Evolutionary conservation across 495 filamentous ascomycete species (phyloP), one percentile per base, ranked within the genome.

Genomic region (Podospora australis): DNA sequence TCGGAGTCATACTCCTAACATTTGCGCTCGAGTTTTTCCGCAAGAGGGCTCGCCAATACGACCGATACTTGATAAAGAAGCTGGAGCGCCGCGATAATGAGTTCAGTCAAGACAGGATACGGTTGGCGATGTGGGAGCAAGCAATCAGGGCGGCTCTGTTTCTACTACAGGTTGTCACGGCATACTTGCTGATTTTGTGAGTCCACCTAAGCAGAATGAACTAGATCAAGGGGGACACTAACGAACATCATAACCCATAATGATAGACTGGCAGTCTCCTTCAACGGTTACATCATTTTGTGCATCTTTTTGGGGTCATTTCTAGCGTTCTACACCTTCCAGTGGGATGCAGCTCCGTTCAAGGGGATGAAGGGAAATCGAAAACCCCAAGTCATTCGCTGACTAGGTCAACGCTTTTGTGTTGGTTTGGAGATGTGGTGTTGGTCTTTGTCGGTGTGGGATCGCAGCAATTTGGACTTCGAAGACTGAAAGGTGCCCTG

Each of bases 131-230:
- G 4, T 48, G 68, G 24, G 75, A 83, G 57, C 82, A 87, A 53
- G 48, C 64, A 2, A 54, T 82, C 11, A 77, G 84, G 3, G 76
- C 81, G 0, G 21, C 71, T 23, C 45, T 87, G 19, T 78, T 83
- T 55, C 79, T 75, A 67, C 9, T 78, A 21, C 81, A 84, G 49
- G 82, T 85, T 54, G 76, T 73, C 0, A 71, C 80, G 4, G 80
- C 79, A 17, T 86, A 86, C 55, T 72, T 84, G 52, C 60, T 86
- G 44, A 84, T 86, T 77, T 54, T 86, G 40, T n/a, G n/a, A n/a
- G n/a, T n/a, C n/a, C n/a, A n/a, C n/a, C n/a, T n/a, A n/a, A n/a
- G n/a, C n/a, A n/a, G n/a, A n/a, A n/a, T n/a, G n/a, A n/a, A n/a
- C n/a, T n/a, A n/a, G n/a, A n/a, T n/a, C n/a, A n/a, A n/a, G n/a